Evolutionary conservation across 108 stramenopile genomes (phyloP), one percentile per base, ranked within the genome.

Genomic region (Cylindrotheca closterium): DNA sequence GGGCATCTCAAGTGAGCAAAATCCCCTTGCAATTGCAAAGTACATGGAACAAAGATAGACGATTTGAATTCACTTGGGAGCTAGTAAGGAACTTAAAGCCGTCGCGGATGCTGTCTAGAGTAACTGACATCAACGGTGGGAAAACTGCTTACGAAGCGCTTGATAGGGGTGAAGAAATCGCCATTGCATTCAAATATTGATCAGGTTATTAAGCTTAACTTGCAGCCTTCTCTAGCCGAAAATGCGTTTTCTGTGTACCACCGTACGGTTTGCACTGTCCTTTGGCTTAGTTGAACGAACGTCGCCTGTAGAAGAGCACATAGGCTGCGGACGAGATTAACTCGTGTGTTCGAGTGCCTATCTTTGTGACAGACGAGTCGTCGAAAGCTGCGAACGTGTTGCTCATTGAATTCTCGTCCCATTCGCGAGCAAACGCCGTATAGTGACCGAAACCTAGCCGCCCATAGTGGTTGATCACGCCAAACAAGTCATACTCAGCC

Each of bases 401-500:
- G 0, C 70, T 69, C 1, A 84, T 73, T 17, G 61, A 77, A 10
- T 53, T 55, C 68, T 88, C 91, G 49, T 87, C 72, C 75, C 79
- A 85, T 32, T 79, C 65, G 55, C 95, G 78, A 30, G 91, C 91
- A 60, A 72, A 87, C 1, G 98, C 96, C 37, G 95, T 97, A 70
- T 99, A 99, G 59, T 99, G 98, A 0, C 98, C 98, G 51, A 87
- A 96, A n/a, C 98, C 94, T 72, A 99, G 73, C 47, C 91, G 79
- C 10, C 98, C 98, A n/a, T 77, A 84, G 74, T 99, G 98, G 66
- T 99, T 95, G 8, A 88, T 79, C 4, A 96, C 96, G 4, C 89
- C 98, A 73, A 92, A 99, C n/a, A 97, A 69, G 71, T 99, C 98
- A 69, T 98, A 99, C 7, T 86, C 56, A 8, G 91, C 81, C 12